Base-by-base conservation (phyloP, 257 asterid genomes). In the Galeopsis tetrahit region DNA sequence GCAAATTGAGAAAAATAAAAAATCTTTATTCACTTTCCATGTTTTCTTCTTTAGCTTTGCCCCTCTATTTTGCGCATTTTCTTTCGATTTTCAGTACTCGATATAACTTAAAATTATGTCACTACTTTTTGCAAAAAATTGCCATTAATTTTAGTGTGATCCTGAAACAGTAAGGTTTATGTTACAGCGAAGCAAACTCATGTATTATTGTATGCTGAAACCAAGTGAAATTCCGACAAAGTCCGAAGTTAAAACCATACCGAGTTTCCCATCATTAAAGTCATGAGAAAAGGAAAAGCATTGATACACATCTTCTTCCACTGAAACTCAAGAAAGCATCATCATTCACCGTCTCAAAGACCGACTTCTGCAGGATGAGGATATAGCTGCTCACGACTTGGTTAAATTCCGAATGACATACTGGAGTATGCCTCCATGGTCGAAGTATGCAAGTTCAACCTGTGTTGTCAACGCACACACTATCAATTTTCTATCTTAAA, bases 391-490 rank as follows among this genome's bases (percentile, higher is more conserved):
- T 85, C 80, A 87, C 62, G 83, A 82, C 73, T 84, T 85, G 61
- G 63, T 77, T 69, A 90, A 76, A 75, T 82, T 87, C 15, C 97
- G 78, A 65, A 90, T 82, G 52, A 88, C 92, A 5, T 86, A 89
- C 9, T 83, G 96, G 60, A 89, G 96, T 82, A 91, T 89, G 73
- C 96, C 95, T 61, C 96, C 95, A 44, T 89, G 91, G 67, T 91
- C 88, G 62, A 89, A 91, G 80, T 91, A 89, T n/a, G 87, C 75
- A 76, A 89, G 82, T 76, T 90, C 97, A 65, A 90, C 95, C 96
- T 90, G 87, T 82, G 72, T 14, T n/a, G 6, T 14, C 10, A n/a
- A 9, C 51, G 10, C 43, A 44, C 43, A 44, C n/a, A 5, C 31
- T 3, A n/a, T 15, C 10, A 6, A 52, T 52, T 11, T 17, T 17